Base-by-base conservation (phyloP, 306 rosid species). In the Acmispon strigosus region DNA sequence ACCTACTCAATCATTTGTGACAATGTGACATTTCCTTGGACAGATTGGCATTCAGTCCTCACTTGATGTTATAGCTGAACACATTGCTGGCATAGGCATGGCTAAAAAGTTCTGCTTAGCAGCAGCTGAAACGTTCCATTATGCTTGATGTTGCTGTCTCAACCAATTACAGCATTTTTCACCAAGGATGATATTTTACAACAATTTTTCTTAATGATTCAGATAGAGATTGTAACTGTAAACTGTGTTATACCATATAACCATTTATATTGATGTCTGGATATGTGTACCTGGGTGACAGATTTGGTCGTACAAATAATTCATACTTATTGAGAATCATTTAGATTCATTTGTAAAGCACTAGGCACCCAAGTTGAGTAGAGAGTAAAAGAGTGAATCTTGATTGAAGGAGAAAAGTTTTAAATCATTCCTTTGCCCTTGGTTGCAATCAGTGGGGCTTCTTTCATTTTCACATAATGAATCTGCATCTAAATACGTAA, bases 221-320 rank as follows among this genome's bases (percentile, higher is more conserved):
- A 59, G n/a, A 27, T 49, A 41, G 45, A 65, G 60, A 80, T 36
- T 57, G 82, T 77, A 20, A 55, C 62, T 66, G 69, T 72, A 79
- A 58, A 44, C 51, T 43, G 1, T 70, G n/a, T 74, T 22, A 22
- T 22, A 70, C 75, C 44, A 14, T 70, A 77, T 77, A 4, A 66
- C 51, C 18, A 59, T 88, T 83, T 80, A 79, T 78, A 76, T 80
- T 64, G 67, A 70, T 73, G 84, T 73, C 62, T 77, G 82, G 51
- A 66, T 50, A 66, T 57, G 15, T 87, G 80, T 78, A 72, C 70
- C 55, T 62, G 68, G 32, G 16, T 73, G 62, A 47, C 62, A 78
- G 69, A 82, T 78, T 74, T 79, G 80, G 80, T 72, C 61, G 84
- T 86, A 78, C 70, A 65, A 65, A 69, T 78, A 75, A 64, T 72